Conservation (phyloP, 805 yeast genomes). For the Monosporozyma servazzii region DNA sequence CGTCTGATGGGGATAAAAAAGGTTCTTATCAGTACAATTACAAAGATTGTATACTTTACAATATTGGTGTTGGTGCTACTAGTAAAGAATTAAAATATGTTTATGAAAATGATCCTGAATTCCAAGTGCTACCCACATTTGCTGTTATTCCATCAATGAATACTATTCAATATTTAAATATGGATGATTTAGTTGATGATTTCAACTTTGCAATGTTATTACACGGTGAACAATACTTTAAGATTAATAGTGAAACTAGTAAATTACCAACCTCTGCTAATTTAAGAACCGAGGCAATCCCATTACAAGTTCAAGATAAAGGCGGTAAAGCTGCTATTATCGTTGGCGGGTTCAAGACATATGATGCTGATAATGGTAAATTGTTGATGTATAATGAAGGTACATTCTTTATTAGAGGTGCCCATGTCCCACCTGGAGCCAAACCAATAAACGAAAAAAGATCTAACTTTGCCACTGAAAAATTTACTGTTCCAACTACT, state of each 20-base stretch:
- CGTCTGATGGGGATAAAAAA: conserved; percentile 7
- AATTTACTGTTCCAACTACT: conserved; percentile 50
- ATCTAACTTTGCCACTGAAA: conserved; percentile 50
- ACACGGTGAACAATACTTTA: conserved; percentile 93
- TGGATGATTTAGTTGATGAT: conserved; percentile 56
- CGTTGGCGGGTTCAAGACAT: conserved; percentile 62
- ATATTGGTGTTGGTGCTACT: conserved; percentile 80
- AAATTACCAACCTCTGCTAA: conserved; percentile 70
- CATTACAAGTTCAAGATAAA: conserved; percentile 74
- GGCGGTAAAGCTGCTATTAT: conserved; percentile 73
- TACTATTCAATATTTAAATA: conserved; percentile 47
- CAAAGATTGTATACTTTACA: conserved; percentile 72
- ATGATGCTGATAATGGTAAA: conserved; percentile 61
- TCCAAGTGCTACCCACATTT: conserved; percentile 81
- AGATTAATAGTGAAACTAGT: conserved; percentile 45
- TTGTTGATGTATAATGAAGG: conserved; percentile 71
- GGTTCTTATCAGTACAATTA: conserved; percentile 46
- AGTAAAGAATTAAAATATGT: conserved; percentile 67
- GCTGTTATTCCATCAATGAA: conserved; percentile 84
- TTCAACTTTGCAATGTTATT: conserved; percentile 83
- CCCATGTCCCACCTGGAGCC: conserved; percentile 40
- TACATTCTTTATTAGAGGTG: conserved; percentile 74
- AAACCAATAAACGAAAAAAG: conserved; percentile 43
- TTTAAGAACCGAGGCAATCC: conserved; percentile 51
- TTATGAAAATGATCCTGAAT: conserved; percentile 67